Percentiles rank a stretch among this genome's conserved stretches.
phyloP scores from a whole-genome alignment of 192 early-diverging fungal species.

The Glomus cerebriforme region DNA sequence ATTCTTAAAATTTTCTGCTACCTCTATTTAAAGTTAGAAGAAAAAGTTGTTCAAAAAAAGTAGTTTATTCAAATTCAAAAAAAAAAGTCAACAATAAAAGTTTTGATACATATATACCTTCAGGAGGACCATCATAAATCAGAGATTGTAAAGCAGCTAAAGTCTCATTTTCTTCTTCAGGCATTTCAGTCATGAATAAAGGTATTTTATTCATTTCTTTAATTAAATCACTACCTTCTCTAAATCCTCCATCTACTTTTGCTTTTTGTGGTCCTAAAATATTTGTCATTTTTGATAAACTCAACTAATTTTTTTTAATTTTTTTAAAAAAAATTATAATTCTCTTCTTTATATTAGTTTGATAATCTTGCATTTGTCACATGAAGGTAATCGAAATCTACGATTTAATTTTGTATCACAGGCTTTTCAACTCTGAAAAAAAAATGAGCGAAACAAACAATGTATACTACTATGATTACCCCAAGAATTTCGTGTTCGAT shows the following conservation, averaged over 20 bases:
- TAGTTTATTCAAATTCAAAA: not conserved
- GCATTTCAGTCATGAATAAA: constrained; percentile 88
- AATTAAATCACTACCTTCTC: constrained; percentile 41
- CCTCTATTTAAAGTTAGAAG: constrained; percentile 43
- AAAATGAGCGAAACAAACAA: no score
- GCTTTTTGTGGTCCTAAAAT: not conserved
- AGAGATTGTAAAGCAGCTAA: constrained; percentile 83
- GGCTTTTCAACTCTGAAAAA: no score
- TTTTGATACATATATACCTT: constrained; percentile 53
- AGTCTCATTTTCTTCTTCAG: constrained; percentile 70
- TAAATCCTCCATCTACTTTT: not conserved
- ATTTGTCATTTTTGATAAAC: not conserved
- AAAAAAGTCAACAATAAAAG: not conserved
- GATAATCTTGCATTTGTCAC: no score
- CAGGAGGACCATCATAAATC: constrained; percentile 90
- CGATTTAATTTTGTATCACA: no score
- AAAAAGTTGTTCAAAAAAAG: not conserved
- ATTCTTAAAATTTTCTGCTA: constrained; percentile 91
- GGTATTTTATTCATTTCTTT: constrained; percentile 77
- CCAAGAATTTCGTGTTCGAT: no score
- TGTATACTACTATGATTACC: no score
- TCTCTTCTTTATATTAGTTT: no score
- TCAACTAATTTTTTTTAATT: no score
- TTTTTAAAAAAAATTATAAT: not conserved
- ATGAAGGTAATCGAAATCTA: no score